Conservation (phyloP, 345 rosid species). For the Conringia planisiliqua region DNA sequence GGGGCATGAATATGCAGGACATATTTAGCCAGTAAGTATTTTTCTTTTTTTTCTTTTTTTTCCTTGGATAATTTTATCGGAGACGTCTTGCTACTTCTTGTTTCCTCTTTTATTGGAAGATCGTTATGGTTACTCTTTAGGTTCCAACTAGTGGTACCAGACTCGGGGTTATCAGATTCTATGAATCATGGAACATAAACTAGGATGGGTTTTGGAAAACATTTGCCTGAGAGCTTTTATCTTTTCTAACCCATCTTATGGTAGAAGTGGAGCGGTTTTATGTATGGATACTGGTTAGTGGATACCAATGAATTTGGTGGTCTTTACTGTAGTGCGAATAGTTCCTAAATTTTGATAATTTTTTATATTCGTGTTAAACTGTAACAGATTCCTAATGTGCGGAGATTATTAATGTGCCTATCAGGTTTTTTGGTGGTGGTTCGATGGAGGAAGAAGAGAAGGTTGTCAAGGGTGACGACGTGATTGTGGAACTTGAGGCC, state of each 20-base stretch:
- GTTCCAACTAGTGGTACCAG: neutral
- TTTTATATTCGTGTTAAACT: neutral
- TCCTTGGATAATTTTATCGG: neutral
- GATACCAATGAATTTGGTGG: neutral
- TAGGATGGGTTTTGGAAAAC: neutral
- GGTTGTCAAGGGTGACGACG: constrained; percentile 88
- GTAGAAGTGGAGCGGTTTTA: neutral
- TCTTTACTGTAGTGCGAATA: neutral
- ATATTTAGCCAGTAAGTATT: constrained; percentile 29
- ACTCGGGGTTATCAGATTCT: neutral
- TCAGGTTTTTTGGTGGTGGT: constrained; percentile 88
- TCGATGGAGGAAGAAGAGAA: constrained; percentile 85
- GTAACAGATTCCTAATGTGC: neutral
- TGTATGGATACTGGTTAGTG: neutral
- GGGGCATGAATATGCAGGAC: constrained; percentile 35
- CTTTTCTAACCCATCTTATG: neutral
- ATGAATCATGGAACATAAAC: neutral
- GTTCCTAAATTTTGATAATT: neutral
- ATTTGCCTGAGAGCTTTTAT: neutral
- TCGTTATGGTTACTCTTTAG: neutral
- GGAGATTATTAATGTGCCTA: neutral
- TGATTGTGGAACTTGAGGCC: constrained; percentile 90
- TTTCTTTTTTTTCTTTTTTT: neutral
- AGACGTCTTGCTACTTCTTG: neutral
- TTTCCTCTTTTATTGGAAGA: neutral